phyloP scores from a whole-genome alignment of 805 yeast genomes.

The Wickerhamiella slavikovae region DNA sequence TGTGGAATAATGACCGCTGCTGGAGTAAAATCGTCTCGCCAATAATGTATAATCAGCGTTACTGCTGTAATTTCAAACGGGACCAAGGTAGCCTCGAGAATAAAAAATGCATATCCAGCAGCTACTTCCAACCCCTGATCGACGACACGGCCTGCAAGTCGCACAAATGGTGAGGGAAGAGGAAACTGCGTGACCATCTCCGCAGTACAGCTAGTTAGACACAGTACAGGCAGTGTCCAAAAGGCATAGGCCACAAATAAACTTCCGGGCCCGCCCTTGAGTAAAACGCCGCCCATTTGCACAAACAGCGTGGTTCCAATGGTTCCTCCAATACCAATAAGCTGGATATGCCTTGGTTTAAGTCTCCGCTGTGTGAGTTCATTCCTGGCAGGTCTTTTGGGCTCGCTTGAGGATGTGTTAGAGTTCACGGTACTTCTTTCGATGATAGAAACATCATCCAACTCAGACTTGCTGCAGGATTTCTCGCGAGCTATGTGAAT shows the following conservation, averaged over 20 bases:
- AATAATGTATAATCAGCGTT: slow-evolving; percentile 55
- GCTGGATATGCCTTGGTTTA: slow-evolving; percentile 26
- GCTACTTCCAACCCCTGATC: slow-evolving; percentile 57
- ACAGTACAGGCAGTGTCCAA: slow-evolving; percentile 52
- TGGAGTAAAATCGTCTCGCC: slow-evolving; percentile 60
- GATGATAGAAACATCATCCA: too few species aligned
- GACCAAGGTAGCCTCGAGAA: slow-evolving; percentile 52
- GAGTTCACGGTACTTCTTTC: too few species aligned
- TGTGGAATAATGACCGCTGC: slow-evolving; percentile 51
- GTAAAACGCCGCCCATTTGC: slow-evolving; percentile 24
- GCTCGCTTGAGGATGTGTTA: too few species aligned
- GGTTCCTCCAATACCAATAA: slow-evolving; percentile 13
- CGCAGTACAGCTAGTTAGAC: slow-evolving; percentile 50
- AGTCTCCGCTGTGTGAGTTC: neutral
- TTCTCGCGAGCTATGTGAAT: too few species aligned
- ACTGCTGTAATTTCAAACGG: slow-evolving; percentile 75
- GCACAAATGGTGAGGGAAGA: slow-evolving; percentile 53
- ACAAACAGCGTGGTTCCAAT: slow-evolving; percentile 13
- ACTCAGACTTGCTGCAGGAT: too few species aligned
- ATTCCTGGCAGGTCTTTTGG: neutral
- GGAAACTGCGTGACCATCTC: slow-evolving; percentile 67
- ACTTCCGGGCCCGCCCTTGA: slow-evolving; percentile 50
- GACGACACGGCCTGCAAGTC: slow-evolving; percentile 53
- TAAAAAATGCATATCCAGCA: slow-evolving; percentile 67
- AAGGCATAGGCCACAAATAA: slow-evolving; percentile 41